Evolutionary conservation across 2,329 filamentous ascomycete genomes (phyloP).

Genomic region (Xylariaceae sp.): DNA sequence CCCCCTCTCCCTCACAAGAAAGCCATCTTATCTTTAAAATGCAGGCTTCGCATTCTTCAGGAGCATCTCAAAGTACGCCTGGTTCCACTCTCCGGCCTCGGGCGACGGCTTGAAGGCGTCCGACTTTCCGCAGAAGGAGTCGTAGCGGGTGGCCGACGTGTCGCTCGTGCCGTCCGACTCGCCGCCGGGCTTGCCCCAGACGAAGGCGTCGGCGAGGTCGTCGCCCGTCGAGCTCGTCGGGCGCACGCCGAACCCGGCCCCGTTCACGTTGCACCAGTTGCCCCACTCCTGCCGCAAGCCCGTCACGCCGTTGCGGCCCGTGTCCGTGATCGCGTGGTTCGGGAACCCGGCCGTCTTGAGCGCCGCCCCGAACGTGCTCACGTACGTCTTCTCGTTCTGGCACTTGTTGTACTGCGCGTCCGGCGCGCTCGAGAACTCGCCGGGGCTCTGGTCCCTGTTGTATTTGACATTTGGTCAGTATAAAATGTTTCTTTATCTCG

Average conservation of each 20-base stretch:
- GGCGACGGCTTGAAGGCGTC: constrained; percentile 60
- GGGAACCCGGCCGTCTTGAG: constrained; percentile 45
- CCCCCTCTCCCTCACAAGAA: constrained; percentile 3
- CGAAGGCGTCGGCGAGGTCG: constrained; percentile 51
- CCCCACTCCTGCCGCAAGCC: constrained; percentile 49
- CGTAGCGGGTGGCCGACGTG: constrained; percentile 41
- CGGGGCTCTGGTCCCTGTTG: constrained; percentile 27
- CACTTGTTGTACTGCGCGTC: constrained; percentile 43
- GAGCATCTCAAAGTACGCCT: constrained; percentile 54
- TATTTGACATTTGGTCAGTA: constrained; percentile 6
- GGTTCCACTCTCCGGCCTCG: constrained; percentile 68
- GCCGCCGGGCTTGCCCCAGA: constrained; percentile 59
- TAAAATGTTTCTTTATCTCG: neutral
- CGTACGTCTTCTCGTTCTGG: constrained; percentile 54
- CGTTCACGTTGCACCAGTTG: constrained; percentile 57
- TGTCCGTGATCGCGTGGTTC: constrained; percentile 34
- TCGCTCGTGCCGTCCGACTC: constrained; percentile 42
- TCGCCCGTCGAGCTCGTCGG: constrained; percentile 51
- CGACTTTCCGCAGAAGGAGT: constrained; percentile 48
- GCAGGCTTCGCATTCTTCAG: constrained; percentile 50
- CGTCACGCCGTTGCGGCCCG: constrained; percentile 38
- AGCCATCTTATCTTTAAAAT: constrained; percentile 30
- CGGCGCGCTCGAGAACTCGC: constrained; percentile 29
- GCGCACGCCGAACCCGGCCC: constrained; percentile 53
- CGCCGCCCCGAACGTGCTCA: constrained; percentile 60